Base-by-base conservation (phyloP, 441 rosid genomes). In the Mallotus japonicus region DNA sequence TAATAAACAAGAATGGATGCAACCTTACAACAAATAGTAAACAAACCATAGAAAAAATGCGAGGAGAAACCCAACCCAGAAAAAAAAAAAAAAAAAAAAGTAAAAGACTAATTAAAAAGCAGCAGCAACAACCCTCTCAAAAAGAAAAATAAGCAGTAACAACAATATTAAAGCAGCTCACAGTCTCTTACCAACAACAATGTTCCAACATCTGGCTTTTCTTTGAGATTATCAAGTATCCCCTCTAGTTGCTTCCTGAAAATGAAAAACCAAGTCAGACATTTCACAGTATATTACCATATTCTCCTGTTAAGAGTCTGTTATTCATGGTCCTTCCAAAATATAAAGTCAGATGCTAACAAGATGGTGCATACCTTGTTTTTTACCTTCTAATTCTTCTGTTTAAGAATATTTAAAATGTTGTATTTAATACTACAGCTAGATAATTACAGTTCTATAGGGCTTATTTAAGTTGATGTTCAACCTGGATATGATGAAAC, bases 151-250 rank as follows among this genome's bases (percentile, higher is more conserved):
- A 50, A 19, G 20, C 20, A 50, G 12, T 17, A 51, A 67, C 61
- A 19, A 19, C 9, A 51, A 72, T 8, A 54, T 24, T n/a, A 37
- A 40, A 64, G 42, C 57, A 17, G 24, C 24, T 72, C 32, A 58
- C 37, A 20, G 2, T 49, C 54, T 14, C 37, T 79, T 84, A 96
- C 98, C 98, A 90, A 74, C 74, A 93, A 83, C 71, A 96, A 76
- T 67, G 83, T 88, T 71, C 93, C 97, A 40, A 96, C 99, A 79
- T 87, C 99, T 42, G 98, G 97, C 85, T 92, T 96, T 85, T 93
- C 99, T 78, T 90, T 89, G 85, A 93, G 76, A 82, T 86, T 87
- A 59, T 86, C 86, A 54, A 96, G 90, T 80, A 96, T 96, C 71
- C 81, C 93, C 75, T 93, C 99, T 46, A 96, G 81, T 76, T 96